Percentiles rank a stretch among this genome's conserved stretches.
phyloP scores from a whole-genome alignment of 2,329 filamentous ascomycete species.

The Knufia fluminis region DNA sequence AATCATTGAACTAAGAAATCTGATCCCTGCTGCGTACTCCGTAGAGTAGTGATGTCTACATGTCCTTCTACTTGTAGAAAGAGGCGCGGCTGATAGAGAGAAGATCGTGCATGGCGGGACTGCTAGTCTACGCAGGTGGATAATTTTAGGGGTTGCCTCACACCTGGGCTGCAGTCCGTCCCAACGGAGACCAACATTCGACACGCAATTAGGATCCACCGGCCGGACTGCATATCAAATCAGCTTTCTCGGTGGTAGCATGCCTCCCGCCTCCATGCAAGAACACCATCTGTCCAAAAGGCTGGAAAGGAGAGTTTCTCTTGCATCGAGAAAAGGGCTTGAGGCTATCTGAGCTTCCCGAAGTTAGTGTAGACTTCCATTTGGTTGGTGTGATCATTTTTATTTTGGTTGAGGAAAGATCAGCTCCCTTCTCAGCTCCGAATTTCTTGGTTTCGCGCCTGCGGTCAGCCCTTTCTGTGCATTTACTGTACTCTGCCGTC shows the following conservation, averaged over 20 bases:
- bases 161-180: background rate
- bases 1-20: no score
- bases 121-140: background rate
- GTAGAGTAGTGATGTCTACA: no score
- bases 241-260: background rate
- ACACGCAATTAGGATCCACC: background rate
- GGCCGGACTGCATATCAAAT: background rate
- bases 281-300: background rate
- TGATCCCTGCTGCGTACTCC: no score
- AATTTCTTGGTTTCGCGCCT: conserved; percentile 8
- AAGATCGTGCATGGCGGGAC: background rate
- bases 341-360: background rate
- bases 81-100: background rate
- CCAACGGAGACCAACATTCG: conserved; percentile 8
- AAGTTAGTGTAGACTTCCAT: background rate
- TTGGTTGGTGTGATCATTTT: background rate
- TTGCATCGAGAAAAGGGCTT: background rate
- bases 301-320: background rate
- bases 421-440: conserved; percentile 12
- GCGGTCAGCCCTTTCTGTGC: background rate
- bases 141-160: background rate
- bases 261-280: background rate
- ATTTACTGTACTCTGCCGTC: background rate
- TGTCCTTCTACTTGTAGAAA: no score
- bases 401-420: conserved; percentile 6